These are phyloP conservation scores for Claviceps paspali DNA, from an alignment of 2,329 filamentous ascomycete species.

Conservation along the genomic window DNA sequence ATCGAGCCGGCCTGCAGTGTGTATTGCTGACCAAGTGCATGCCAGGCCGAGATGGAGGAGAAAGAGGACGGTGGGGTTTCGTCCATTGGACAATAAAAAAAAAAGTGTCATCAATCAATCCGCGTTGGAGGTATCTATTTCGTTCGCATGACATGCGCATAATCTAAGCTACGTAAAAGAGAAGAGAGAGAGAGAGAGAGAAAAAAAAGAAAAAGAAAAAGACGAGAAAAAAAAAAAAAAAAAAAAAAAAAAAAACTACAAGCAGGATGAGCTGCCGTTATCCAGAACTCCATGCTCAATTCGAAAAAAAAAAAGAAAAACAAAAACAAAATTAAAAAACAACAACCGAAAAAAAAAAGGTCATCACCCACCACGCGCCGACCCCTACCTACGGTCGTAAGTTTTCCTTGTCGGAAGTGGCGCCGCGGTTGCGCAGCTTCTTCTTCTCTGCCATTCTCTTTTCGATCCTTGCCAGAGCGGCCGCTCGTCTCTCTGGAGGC, in stretches of 20 bases:
- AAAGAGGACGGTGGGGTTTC: too few species aligned
- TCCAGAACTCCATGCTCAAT: conserved; percentile 12
- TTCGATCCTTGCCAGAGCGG: conserved; percentile 39
- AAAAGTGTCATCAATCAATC: too few species aligned
- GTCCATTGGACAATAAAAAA: too few species aligned
- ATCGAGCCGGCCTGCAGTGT: too few species aligned
- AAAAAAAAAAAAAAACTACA: background rate
- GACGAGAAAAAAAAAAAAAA: background rate
- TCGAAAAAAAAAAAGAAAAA: background rate
- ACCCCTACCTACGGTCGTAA: conserved; percentile 18
- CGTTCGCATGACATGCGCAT: too few species aligned
- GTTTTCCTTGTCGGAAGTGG: conserved; percentile 35
- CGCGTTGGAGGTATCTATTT: too few species aligned
- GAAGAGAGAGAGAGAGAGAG: too few species aligned
- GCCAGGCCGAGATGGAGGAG: too few species aligned
- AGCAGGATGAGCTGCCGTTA: background rate
- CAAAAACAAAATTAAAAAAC: background rate
- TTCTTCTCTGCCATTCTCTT: conserved; percentile 37
- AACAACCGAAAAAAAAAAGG: background rate
- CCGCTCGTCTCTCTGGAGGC: conserved; percentile 35
- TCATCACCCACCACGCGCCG: background rate
- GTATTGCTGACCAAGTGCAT: too few species aligned
- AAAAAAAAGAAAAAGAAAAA: too few species aligned
- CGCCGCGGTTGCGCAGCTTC: conserved; percentile 16
- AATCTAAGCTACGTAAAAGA: too few species aligned